These are phyloP conservation scores for Penicillium dipodomyicola DNA, from an alignment of 495 filamentous ascomycete species.

Conservation along the genomic window DNA sequence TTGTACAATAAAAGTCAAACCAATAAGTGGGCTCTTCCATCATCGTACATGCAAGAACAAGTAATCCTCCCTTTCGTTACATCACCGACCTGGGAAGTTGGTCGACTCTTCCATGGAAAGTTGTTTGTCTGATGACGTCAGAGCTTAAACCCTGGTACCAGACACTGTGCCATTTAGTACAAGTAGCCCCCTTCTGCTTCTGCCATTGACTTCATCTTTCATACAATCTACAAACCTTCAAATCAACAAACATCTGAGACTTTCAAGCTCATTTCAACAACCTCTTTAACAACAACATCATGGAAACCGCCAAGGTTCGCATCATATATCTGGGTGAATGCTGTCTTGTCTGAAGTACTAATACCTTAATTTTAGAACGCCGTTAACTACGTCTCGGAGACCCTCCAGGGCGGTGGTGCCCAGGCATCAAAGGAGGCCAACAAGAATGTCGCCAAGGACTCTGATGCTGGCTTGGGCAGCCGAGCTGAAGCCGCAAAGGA, in stretches of 20 bases:
- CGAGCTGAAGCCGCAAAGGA: conserved; percentile 23
- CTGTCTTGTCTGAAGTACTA: background rate
- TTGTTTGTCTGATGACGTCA: background rate
- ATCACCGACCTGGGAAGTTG: background rate
- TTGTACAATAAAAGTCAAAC: background rate
- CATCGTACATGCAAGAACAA: background rate
- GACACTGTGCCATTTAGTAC: background rate
- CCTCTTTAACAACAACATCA: background rate
- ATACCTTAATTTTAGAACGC: conserved; percentile 19
- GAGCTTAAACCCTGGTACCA: background rate
- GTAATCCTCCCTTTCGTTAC: background rate
- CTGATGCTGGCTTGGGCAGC: conserved; percentile 16
- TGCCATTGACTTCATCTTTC: background rate
- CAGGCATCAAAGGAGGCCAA: conserved; percentile 24
- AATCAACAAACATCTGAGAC: background rate
- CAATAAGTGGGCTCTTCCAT: background rate
- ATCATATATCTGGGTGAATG: background rate
- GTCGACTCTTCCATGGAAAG: background rate
- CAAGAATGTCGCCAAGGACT: conserved; percentile 26
- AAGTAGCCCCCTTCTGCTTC: background rate
- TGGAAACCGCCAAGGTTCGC: conserved; percentile 25
- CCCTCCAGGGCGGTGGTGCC: conserved; percentile 21
- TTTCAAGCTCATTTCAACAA: background rate
- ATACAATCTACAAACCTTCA: background rate
- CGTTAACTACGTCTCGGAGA: conserved; percentile 24